These are phyloP conservation scores for Gastrodia elata DNA, from an alignment of 106 monocot species.

Conservation along the genomic window DNA sequence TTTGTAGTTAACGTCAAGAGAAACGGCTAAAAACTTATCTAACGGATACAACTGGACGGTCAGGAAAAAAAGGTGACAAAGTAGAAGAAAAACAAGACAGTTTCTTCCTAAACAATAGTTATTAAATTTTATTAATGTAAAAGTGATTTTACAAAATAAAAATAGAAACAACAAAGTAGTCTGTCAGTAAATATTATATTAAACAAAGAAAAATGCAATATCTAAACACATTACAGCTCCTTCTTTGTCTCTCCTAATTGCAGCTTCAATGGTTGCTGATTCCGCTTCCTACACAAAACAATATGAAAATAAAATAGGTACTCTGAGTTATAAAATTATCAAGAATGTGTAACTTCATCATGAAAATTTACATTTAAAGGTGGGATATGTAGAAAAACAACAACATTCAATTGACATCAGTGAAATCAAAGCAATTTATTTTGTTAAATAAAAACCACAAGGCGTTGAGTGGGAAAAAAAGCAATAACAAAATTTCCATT, in stretches of 20 bases:
- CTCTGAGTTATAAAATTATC: conserved; percentile 11
- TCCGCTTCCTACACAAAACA: conserved; percentile 62
- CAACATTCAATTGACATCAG: no score
- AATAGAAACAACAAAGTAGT: not conserved
- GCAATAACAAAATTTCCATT: no score
- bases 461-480: no score
- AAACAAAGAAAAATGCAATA: not conserved
- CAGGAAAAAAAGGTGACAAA: not conserved
- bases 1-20: not conserved
- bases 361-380: no score
- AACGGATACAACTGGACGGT: not conserved
- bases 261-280: conserved; percentile 69
- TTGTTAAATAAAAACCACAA: no score
- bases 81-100: not conserved
- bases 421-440: no score
- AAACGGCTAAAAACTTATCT: not conserved
- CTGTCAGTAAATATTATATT: not conserved
- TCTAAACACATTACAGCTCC: conserved; percentile 54
- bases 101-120: not conserved
- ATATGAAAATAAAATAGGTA: conserved; percentile 5
- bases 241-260: conserved; percentile 43
- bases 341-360: not conserved
- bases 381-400: no score
- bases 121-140: not conserved
- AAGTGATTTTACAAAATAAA: not conserved